Percentiles rank a stretch among this genome's conserved stretches.
Evolutionary conservation across 192 early-diverging fungal species (phyloP).

Genomic region (Mortierella hygrophila): DNA sequence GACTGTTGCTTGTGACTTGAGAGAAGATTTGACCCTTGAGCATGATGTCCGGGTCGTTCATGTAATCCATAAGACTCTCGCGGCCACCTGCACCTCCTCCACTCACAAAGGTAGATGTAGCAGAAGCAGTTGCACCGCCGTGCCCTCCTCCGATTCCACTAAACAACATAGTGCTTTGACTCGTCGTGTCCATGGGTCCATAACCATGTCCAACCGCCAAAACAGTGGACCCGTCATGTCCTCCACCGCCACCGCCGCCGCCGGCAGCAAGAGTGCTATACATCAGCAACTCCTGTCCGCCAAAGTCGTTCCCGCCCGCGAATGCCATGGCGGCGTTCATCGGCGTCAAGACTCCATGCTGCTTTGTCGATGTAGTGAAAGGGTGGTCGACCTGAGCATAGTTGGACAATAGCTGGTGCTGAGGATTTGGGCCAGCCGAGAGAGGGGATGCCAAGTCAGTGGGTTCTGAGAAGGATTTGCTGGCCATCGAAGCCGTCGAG

Average conservation of each 20-base stretch:
- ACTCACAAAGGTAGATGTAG: neutral
- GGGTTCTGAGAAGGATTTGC: constrained; percentile 7
- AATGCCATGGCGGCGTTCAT: constrained; percentile 5
- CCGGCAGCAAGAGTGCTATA: neutral
- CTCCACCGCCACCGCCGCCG: neutral
- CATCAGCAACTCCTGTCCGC: neutral
- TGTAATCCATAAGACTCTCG: constrained; percentile 21
- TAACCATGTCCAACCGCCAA: neutral
- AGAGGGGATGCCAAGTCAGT: constrained; percentile 14
- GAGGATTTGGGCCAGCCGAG: neutral
- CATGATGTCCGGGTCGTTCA: constrained; percentile 34
- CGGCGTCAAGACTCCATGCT: neutral
- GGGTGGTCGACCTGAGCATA: neutral
- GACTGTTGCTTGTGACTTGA: constrained; percentile 22
- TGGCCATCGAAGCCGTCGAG: neutral
- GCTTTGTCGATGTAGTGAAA: neutral
- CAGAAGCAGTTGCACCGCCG: neutral
- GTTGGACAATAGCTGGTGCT: neutral
- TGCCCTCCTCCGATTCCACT: neutral
- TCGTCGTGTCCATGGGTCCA: neutral
- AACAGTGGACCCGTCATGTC: neutral
- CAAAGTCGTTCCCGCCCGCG: neutral
- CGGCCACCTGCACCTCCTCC: neutral
- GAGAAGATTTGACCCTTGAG: constrained; percentile 28
- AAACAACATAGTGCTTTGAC: neutral